phyloP scores from a whole-genome alignment of 768 basidiomycete species.

The Phaffia tasmanica region DNA sequence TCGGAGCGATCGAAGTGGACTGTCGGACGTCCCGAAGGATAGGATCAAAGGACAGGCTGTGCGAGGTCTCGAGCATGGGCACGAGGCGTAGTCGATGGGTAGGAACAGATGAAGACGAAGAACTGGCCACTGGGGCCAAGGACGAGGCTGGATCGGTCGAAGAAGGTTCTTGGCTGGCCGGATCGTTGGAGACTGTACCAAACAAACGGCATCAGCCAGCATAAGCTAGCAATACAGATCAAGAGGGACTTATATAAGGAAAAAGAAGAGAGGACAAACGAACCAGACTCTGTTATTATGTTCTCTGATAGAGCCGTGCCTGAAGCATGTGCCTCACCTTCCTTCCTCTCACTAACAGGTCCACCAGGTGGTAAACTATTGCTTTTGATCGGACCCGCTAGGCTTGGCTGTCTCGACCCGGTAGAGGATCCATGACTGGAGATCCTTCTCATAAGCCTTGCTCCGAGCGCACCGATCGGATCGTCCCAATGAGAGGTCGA shows the following conservation, averaged over 20 bases:
- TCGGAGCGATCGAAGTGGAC: conserved; percentile 40
- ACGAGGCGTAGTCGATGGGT: conserved; percentile 80
- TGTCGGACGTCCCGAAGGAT: conserved; percentile 72
- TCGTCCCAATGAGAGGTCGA: conserved; percentile 3
- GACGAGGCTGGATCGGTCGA: not conserved
- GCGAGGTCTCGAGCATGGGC: conserved; percentile 81
- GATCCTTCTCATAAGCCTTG: conserved; percentile 20
- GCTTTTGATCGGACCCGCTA: not conserved
- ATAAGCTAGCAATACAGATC: no score
- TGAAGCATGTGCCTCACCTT: not conserved
- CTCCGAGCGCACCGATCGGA: conserved; percentile 21
- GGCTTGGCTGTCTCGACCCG: not conserved
- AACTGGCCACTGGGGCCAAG: conserved; percentile 3
- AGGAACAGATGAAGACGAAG: conserved; percentile 10
- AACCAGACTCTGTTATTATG: not conserved
- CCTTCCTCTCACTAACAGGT: not conserved
- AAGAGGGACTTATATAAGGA: not conserved
- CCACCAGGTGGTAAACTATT: not conserved
- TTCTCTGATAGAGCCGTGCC: not conserved
- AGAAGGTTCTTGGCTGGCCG: not conserved
- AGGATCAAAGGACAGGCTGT: conserved; percentile 82
- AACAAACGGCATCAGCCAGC: not conserved
- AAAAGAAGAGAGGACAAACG: not conserved
- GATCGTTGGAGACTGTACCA: not conserved
- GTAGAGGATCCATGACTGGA: conserved; percentile 13